Evolutionary conservation across 495 filamentous ascomycete species (phyloP), one percentile per base, ranked within the genome.

Genomic region (Penicillium argentinense): DNA sequence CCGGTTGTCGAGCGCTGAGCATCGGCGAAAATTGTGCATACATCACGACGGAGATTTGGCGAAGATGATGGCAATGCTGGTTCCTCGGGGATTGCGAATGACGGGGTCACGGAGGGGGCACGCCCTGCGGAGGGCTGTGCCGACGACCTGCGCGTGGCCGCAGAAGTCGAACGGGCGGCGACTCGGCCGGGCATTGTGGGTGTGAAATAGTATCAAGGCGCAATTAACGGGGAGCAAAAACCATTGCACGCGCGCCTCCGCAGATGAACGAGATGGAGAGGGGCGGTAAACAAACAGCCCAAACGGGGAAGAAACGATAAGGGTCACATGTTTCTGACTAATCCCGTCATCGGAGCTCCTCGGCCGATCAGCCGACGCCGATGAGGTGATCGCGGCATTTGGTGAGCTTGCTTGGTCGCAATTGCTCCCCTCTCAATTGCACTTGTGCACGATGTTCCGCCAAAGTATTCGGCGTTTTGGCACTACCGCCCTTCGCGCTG

Each of bases 1-100:
- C 86, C 86, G 0, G 91, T 89, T 1, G 88, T 91, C 9, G 86
- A 89, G 51, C 84, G 81, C 63, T 97, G 95, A 17, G 92, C 88
- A 55, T 96, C 89, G 37, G 77, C 80, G 59, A 97, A 97, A 21
- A 96, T 80, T 49, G 76, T 64, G 60, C 84, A 89, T 34, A 96
- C 80, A 60, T 88, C 85, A 24, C 73, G 76, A 59, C 91, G 87
- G 47, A 97, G 72, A 16, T 73, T 78, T 40, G 82, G 88, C 18
- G 81, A 73, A 37, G 84, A 56, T 55, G 66, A 55, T 16, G 72
- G 72, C 23, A 68, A 45, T 37, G 70, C 74, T 6, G 83, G 79
- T 69, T 96, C 90, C 49, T 85, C 77, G 27, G 90, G 88, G 29
- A 89, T 69, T 29, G 84, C 80, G 55, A 79, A 60, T 24, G 76